Evolutionary conservation across 208 protist genomes (phyloP), one percentile per base, ranked within the genome.

Genomic region (Acanthamoeba culbertsoni): DNA sequence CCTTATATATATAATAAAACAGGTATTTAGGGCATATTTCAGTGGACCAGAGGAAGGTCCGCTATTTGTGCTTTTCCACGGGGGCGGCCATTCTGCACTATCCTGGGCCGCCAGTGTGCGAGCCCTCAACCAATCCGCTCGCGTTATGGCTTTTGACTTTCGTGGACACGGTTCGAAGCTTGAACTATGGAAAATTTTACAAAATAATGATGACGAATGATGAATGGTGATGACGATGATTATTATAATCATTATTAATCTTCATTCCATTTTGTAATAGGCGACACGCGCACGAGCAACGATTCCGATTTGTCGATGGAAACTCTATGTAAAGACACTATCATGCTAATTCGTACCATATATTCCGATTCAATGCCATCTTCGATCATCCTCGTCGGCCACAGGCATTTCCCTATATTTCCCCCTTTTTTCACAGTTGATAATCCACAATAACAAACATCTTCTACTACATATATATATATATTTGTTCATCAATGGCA

Each of bases 251-350:
- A n/a, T n/a, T n/a, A n/a, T n/a, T n/a, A n/a, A n/a, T n/a, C n/a
- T 57, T 26, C 79, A 63, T 62, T 7, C 20, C 18, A 0, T 57
- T 73, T 8, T 26, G 1, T 40, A 0, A 6, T 31, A 92, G 68
- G 88, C 46, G 7, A 82, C 43, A 82, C 68, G 31, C 59, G 14
- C 59, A 92, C 68, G 46, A 55, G 16, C 31, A 42, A 95, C 43
- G 91, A 95, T 73, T n/a, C 35, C 16, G 91, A 96, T 68, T 65
- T 94, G 31, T 95, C 93, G 28, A 93, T 94, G 7, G 82, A 65
- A 20, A 91, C 79, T 20, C 51, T 96, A 4, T 68, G 86, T 0
- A 31, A 93, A 16, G 95, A 96, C 59, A 75, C 59, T 23, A 7
- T 68, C 18, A n/a, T 23, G 5, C 14, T 96, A 5, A 51, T 93